Conservation (phyloP, 441 rosid species). For the Arabidopsis lyrata region DNA sequence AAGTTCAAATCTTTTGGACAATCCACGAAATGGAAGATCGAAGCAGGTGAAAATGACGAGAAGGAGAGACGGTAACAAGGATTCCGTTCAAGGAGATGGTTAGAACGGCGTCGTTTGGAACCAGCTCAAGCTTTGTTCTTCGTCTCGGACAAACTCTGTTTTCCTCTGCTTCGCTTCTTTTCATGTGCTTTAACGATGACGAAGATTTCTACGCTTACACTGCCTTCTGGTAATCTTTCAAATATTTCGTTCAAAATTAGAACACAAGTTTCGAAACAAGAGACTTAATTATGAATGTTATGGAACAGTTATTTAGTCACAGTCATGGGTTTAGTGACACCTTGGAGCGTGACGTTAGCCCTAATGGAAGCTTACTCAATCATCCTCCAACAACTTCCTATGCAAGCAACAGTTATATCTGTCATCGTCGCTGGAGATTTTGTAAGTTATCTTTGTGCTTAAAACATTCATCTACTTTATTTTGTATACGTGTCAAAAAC, state of each 20-base stretch:
- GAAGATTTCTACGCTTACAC: constrained; percentile 70
- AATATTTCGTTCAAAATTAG: background rate
- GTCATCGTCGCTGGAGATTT: constrained; percentile 69
- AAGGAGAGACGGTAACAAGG: constrained; percentile 35
- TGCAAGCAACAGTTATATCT: constrained; percentile 57
- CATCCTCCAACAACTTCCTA: constrained; percentile 53
- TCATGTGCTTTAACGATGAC: constrained; percentile 65
- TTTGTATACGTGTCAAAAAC: background rate
- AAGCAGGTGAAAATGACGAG: constrained; percentile 32
- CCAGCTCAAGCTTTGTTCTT: constrained; percentile 67
- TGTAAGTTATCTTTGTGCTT: constrained; percentile 49
- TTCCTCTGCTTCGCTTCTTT: constrained; percentile 66
- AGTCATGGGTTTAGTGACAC: constrained; percentile 79
- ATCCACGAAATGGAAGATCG: constrained; percentile 23
- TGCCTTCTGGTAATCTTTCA: constrained; percentile 61
- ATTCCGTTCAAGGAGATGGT: constrained; percentile 35
- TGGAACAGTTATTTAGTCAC: constrained; percentile 75
- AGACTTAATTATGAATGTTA: constrained; percentile 7
- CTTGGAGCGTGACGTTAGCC: constrained; percentile 76
- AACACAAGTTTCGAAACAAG: background rate
- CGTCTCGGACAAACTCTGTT: constrained; percentile 68
- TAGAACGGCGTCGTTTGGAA: constrained; percentile 65
- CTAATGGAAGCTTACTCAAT: constrained; percentile 74
- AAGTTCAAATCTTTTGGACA: constrained; percentile 3
- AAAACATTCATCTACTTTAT: background rate